Base-by-base conservation (phyloP, 1,284 basidiomycete species). In the Heliocybe sulcata region DNA sequence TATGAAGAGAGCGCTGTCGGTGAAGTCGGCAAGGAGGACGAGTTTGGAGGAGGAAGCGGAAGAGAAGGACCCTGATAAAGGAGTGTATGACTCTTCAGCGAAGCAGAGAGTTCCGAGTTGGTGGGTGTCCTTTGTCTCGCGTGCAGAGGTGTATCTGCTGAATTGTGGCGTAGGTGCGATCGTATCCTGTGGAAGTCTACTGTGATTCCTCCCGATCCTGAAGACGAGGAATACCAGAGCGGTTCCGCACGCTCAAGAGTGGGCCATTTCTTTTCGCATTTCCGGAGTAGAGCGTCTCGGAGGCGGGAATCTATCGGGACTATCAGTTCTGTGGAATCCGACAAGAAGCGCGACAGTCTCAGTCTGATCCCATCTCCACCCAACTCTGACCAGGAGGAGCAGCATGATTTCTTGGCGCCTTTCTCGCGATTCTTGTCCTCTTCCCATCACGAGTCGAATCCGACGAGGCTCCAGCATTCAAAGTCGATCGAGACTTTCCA, bases 31-130 rank as follows among this genome's bases (percentile, higher is more conserved):
- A 27, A 55, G 52, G 23, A 12, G 38, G 14, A 31, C 29, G 29
- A 53, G 57, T 31, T 12, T 52, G 11, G 65, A 64, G 31, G 67
- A 69, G 33, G 70, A 72, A 23, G 69, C 71, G 19, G 69, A 72
- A 25, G 71, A 72, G 19, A 69, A 72, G 25, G 71, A 72, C 9
- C 76, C 75, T 26, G 79, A 79, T 47, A 79, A 75, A 61, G 85
- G 83, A 19, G 82, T 87, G 1, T 90, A 90, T 61, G 89, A 91
- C 66, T 82, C 85, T 22, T 90, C 89, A 14, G 74, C 80, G 61
- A 91, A 91, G 68, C 79, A 83, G 63, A 81, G 88, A n/a, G 88
- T 91, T 27, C 88, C 88, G 2, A 89, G 87, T 63, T 91, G 89
- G 88, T 87, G 58, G 56, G 77, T 68, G 16, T 14, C 8, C n/a